Percentiles rank a stretch among this genome's conserved stretches.
Evolutionary conservation across 441 rosid genomes (phyloP).

Genomic region (Erodium texanum): DNA sequence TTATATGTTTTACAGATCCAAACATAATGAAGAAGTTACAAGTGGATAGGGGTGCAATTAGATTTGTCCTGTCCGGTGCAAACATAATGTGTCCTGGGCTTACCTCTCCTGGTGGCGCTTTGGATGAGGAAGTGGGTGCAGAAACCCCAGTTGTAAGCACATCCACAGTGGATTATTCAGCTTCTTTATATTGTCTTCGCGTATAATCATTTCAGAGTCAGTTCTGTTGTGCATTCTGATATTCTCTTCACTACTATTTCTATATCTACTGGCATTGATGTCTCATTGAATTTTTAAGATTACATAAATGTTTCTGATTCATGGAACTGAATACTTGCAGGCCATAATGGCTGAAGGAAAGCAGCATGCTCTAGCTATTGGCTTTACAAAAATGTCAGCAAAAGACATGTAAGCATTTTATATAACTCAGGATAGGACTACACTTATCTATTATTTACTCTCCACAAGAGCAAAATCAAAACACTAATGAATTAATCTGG

Average conservation of each 20-base stretch:
- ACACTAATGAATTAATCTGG: no score
- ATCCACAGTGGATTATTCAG: neutral
- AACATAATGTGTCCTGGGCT: slow-evolving; percentile 99
- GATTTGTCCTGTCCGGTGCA: slow-evolving; percentile 89
- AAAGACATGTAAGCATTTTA: slow-evolving; percentile 73
- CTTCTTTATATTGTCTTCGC: neutral
- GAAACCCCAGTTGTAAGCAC: slow-evolving; percentile 86
- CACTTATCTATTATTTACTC: no score
- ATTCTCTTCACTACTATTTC: neutral
- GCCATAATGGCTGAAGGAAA: slow-evolving; percentile 99
- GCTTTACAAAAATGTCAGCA: slow-evolving; percentile 95
- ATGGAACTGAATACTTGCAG: slow-evolving; percentile 31
- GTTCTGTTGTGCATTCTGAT: neutral
- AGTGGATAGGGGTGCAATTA: slow-evolving; percentile 95
- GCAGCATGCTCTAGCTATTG: slow-evolving; percentile 93
- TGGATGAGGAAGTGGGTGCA: slow-evolving; percentile 80
- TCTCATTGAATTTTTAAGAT: neutral
- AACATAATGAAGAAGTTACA: slow-evolving; percentile 86
- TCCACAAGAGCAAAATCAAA: no score
- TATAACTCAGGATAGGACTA: no score
- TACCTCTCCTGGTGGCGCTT: slow-evolving; percentile 88
- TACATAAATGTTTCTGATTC: slow-evolving; percentile 11
- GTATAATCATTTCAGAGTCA: neutral
- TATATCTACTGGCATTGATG: neutral
- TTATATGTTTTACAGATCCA: slow-evolving; percentile 53